Percentiles rank a stretch among this genome's conserved stretches.
Conservation (phyloP, 495 filamentous ascomycete genomes). For the Xylaria palmicola region DNA sequence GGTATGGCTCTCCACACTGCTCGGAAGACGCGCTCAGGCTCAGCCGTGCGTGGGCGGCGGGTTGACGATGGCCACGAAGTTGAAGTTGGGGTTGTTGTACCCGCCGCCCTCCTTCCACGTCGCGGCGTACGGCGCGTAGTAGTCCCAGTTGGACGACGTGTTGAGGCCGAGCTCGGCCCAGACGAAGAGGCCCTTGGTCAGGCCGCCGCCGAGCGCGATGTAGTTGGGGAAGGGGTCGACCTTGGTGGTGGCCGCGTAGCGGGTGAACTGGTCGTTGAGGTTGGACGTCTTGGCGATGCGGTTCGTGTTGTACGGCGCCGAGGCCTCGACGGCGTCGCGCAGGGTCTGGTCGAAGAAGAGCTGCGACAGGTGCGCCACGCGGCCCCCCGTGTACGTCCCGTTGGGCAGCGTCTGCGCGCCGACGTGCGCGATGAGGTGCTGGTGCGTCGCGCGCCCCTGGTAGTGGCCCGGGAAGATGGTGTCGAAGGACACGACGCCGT, state of each 20-base stretch:
- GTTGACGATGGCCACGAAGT: slow-evolving; percentile 20
- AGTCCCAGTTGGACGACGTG: slow-evolving; percentile 37
- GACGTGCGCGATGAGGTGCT: slow-evolving; percentile 53
- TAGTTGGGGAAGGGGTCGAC: slow-evolving; percentile 43
- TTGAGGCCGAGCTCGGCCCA: slow-evolving; percentile 62
- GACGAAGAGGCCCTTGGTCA: slow-evolving; percentile 53
- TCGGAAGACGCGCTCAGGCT: too few relatives aligned
- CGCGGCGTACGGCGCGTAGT: slow-evolving; percentile 34
- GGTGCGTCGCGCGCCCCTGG: slow-evolving; percentile 57
- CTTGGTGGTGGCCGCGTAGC: slow-evolving; percentile 33
- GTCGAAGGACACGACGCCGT: slow-evolving; percentile 58
- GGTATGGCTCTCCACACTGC: too few relatives aligned
- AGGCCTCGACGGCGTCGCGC: slow-evolving; percentile 50
- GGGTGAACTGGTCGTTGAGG: slow-evolving; percentile 35
- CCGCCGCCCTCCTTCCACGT: slow-evolving; percentile 33
- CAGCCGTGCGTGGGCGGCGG: slow-evolving; percentile 30
- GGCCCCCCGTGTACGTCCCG: slow-evolving; percentile 49
- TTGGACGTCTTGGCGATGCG: slow-evolving; percentile 48
- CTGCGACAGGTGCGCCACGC: slow-evolving; percentile 52
- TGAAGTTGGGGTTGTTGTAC: slow-evolving; percentile 29
- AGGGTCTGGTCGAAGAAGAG: slow-evolving; percentile 59
- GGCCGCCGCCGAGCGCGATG: slow-evolving; percentile 46
- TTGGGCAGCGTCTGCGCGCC: slow-evolving; percentile 40
- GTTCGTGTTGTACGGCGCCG: slow-evolving; percentile 55
- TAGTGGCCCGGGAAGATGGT: slow-evolving; percentile 64